Evolutionary conservation across 2,329 filamentous ascomycete genomes (phyloP), one percentile per base, ranked within the genome.

Genomic region (Epichloe gansuensis): DNA sequence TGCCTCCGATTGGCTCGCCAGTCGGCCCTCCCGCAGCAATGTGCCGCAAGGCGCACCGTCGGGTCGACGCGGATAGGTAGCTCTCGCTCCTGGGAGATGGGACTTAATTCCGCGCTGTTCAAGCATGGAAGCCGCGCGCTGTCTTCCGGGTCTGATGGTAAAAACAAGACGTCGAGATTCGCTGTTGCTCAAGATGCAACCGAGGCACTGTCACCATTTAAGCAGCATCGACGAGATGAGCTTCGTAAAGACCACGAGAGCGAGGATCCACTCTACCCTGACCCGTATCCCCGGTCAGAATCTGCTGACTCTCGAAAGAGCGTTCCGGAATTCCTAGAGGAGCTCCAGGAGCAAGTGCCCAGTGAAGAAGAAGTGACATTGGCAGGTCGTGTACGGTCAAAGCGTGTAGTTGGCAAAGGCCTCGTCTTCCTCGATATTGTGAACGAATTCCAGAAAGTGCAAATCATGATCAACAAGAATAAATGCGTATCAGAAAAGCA

Each of bases 371-470:
- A 62, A 44, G 61, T 70, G 48, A 64, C 59, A 21, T 54, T 71
- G 35, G 63, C 61, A 50, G 88, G 90, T 68, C 88, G 89, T 65
- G 76, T 95, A 57, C 75, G 77, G 62, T 82, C 83, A 46, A 78
- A 86, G 63, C 86, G 88, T 56, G 74, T 80, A 47, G 78, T 82
- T 52, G 84, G 91, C 59, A 83, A 81, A 60, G 88, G 86, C 69
- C 81, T 98, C 60, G 75, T 89, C 57, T 98, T 98, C 67, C 67
- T 96, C 59, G 86, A 93, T 68, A 72, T 97, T 48, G 75, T 82
- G 59, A 82, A 89, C 65, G 82, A 88, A 63, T 85, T 83, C 53
- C 71, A 81, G 59, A 80, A 77, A 57, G 68, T 94, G 37, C 93
- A 98, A 69, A 77, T 84, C 56, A 82, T 95, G 72, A 77, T 86